Percentiles rank a stretch among this genome's conserved stretches.
These are phyloP conservation scores for Nakazawaea ernobii DNA, from an alignment of 805 yeast genomes.

Conservation along the genomic window DNA sequence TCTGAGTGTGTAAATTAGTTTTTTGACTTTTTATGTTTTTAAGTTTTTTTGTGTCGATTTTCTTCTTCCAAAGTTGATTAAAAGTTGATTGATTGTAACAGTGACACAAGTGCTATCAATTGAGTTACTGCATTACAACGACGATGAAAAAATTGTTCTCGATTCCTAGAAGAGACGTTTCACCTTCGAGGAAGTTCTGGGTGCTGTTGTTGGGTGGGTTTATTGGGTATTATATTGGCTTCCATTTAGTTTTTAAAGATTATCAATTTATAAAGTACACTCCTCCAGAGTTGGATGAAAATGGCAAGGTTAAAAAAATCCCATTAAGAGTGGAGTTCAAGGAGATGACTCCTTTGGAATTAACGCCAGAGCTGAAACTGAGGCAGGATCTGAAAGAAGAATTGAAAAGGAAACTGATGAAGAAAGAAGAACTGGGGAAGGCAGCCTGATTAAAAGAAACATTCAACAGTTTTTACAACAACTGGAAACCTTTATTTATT, in stretches of 20 bases:
- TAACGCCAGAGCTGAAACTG: constrained; percentile 26
- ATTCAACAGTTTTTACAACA: no score
- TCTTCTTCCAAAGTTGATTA: not conserved
- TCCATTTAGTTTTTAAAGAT: constrained; percentile 22
- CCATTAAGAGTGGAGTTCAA: constrained; percentile 29
- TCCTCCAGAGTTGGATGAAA: constrained; percentile 33
- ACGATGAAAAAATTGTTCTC: not conserved
- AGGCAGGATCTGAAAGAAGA: not conserved
- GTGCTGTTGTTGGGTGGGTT: constrained; percentile 9
- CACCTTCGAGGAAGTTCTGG: constrained; percentile 1
- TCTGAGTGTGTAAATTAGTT: not conserved
- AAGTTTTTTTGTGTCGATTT: not conserved
- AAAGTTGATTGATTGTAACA: not conserved
- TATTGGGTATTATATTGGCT: constrained; percentile 20
- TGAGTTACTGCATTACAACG: no score
- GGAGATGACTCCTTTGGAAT: constrained; percentile 31
- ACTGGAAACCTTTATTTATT: no score
- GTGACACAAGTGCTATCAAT: not conserved
- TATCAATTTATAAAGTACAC: constrained; percentile 32
- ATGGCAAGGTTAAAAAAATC: constrained; percentile 31
- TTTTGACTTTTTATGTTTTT: not conserved
- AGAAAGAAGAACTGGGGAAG: no score
- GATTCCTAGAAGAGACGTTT: not conserved
- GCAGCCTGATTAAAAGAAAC: no score
- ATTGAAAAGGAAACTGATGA: not conserved